Conservation (phyloP, 1,139 yeast genomes). For the Suhomyces guaymorum region DNA sequence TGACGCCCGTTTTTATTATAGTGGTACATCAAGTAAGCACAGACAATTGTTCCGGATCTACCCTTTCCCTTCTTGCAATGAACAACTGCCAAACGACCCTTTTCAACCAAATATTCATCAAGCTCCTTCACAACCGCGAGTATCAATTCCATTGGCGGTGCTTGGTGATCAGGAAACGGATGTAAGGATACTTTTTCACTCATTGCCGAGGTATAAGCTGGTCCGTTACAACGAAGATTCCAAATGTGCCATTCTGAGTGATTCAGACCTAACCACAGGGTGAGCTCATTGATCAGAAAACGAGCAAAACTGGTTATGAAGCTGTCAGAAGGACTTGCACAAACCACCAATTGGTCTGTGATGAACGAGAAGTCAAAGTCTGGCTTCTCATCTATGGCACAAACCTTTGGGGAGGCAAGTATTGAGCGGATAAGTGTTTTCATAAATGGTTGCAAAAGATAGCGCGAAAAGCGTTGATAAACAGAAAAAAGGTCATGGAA, state of each 20-base stretch:
- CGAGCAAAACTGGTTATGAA: slow-evolving; percentile 52
- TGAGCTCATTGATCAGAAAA: slow-evolving; percentile 54
- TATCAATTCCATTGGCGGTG: slow-evolving; percentile 64
- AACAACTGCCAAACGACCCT: slow-evolving; percentile 55
- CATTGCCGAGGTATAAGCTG: slow-evolving; percentile 49
- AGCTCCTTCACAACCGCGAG: slow-evolving; percentile 48
- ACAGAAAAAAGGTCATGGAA: no score
- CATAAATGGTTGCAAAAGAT: no score
- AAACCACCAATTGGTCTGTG: slow-evolving; percentile 60
- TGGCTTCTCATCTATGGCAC: no score
- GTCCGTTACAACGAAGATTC: slow-evolving; percentile 54
- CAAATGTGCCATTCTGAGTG: slow-evolving; percentile 64
- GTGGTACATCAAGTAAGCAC: slow-evolving; percentile 63
- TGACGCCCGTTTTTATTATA: slow-evolving; percentile 18
- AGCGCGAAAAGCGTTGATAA: no score
- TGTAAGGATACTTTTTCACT: slow-evolving; percentile 32
- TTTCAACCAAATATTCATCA: slow-evolving; percentile 35
- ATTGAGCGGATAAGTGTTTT: no score
- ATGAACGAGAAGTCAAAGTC: slow-evolving; percentile 65
- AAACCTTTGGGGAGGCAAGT: no score
- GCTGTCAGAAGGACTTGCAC: slow-evolving; percentile 68
- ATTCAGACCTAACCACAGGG: slow-evolving; percentile 54
- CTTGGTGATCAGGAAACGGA: slow-evolving; percentile 77
- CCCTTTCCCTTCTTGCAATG: slow-evolving; percentile 96
- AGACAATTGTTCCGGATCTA: slow-evolving; percentile 74